Evolutionary conservation across 2,329 filamentous ascomycete species (phyloP), one percentile per base, ranked within the genome.

Genomic region (Aspergillus thermomutatus): DNA sequence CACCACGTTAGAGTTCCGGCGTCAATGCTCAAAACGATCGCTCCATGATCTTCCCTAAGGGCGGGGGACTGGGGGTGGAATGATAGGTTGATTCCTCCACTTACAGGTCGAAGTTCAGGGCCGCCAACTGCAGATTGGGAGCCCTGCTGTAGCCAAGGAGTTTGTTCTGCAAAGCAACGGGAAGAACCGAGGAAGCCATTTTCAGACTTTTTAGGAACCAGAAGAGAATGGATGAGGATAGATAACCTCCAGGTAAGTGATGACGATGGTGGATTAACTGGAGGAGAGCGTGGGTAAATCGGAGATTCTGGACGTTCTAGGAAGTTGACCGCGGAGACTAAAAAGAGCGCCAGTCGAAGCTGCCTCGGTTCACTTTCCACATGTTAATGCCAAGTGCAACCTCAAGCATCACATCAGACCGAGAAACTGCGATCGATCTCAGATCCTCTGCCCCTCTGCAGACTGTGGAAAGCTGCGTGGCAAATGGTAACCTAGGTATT

Each of bases 121-220:
- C 60, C 37, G 68, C 66, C 54, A 75, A 60, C 55, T 75, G 65
- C 51, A 69, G 66, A 63, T 62, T 67, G 53, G 72, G 67, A 50
- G 65, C 63, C 57, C 68, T 67, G 57, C 68, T 60, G 60, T 70
- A 72, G 58, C 72, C 71, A 57, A 74, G 67, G 65, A 79, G 66
- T 68, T 75, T 79, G 64, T 73, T 74, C 70, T 77, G 74, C 63
- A 79, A 59, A 56, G 75, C 75, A 45, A 75, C 71, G 34, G 77
- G 75, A 54, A 79, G 64, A 50, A 73, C 61, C 55, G 75, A 72
- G 50, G 72, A 75, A 62, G 69, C 69, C 76, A 79, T 78, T 52
- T 50, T 69, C 27, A 54, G 46, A 47, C 34, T 49, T 28, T 54
- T 58, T 55, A 52, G 56, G 50, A 21, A 54, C 49, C 43, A 48